Evolutionary conservation across 768 basidiomycete genomes (phyloP), one percentile per base, ranked within the genome.

Genomic region (Suillus discolor): DNA sequence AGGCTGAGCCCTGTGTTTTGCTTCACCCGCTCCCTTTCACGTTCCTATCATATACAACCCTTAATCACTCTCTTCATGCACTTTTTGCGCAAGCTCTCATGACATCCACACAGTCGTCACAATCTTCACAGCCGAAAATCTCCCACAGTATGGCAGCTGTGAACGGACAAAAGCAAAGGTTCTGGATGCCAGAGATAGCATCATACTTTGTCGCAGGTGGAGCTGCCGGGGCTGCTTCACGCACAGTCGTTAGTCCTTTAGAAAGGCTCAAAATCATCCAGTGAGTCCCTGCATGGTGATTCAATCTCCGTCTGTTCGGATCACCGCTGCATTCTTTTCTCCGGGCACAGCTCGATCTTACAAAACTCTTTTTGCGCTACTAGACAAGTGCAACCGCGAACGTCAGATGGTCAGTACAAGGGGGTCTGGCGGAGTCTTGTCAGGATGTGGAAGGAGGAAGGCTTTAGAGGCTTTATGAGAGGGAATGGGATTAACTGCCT

Each of bases 211-310:
- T 86, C 65, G 85, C 86, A 1, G 85, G 85, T 42, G 85, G 85
- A 38, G 63, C 82, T 62, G 85, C 85, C 39, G 85, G 85, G 36
- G 85, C 86, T 42, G 88, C 93, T 11, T 94, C 92, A 65, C 82
- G 96, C 63, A 97, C 96, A 2, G 93, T 97, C 16, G 97, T 99
- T 59, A 91, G 89, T 70, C 97, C 96, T 12, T 77, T 98, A 16
- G 96, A 98, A 72, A 81, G 97, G 65, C 82, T 99, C 63, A 99
- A 99, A 79, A 98, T 99, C 73, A 97, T 99, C 67, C 90, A 96
- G 96, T 96, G 71, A 73, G 93, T 83, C 41, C 23, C 57, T 54
- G 7, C 42, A 25, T 25, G 42, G 34, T 54, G 51, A 49, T 64
- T 7, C 34, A 31, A 54, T 54, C 64, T 34, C 51, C 23, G 57